phyloP scores from a whole-genome alignment of 1,284 basidiomycete genomes.

The Tranzscheliella williamsii region DNA sequence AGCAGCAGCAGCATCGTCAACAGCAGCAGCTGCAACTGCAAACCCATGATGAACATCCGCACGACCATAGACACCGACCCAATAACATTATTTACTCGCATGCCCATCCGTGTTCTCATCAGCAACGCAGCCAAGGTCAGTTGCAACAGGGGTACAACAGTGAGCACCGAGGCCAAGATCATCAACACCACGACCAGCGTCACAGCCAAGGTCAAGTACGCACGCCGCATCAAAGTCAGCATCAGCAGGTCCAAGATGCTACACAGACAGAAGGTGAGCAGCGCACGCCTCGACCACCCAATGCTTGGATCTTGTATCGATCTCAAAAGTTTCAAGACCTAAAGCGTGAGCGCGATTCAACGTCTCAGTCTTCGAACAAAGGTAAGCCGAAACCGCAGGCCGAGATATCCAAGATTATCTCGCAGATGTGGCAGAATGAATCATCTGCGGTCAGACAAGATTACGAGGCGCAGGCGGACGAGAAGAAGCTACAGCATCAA shows the following conservation, averaged over 20 bases:
- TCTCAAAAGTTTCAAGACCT: slow-evolving; percentile 68
- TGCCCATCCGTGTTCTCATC: too few relatives aligned
- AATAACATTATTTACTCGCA: too few relatives aligned
- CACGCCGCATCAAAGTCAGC: not conserved
- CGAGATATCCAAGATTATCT: slow-evolving; percentile 73
- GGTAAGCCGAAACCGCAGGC: slow-evolving; percentile 69
- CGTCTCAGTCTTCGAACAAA: slow-evolving; percentile 52
- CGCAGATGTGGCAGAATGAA: slow-evolving; percentile 73
- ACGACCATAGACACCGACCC: too few relatives aligned
- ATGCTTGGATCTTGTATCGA: slow-evolving; percentile 91
- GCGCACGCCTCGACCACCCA: slow-evolving; percentile 74
- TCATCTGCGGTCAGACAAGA: slow-evolving; percentile 65
- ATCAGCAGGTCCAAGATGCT: not conserved
- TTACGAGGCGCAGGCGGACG: slow-evolving; percentile 74
- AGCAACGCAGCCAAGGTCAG: too few relatives aligned
- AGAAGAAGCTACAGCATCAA: slow-evolving; percentile 67
- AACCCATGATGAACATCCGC: too few relatives aligned
- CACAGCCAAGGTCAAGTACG: too few relatives aligned
- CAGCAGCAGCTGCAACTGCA: too few relatives aligned
- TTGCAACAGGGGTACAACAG: too few relatives aligned
- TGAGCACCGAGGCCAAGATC: too few relatives aligned
- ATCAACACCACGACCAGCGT: too few relatives aligned
- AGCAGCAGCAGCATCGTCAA: too few relatives aligned
- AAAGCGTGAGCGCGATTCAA: slow-evolving; percentile 61
- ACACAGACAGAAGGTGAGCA: slow-evolving; percentile 10